Conservation (phyloP, 192 early-diverging fungal genomes). For the Backusella luteola region DNA sequence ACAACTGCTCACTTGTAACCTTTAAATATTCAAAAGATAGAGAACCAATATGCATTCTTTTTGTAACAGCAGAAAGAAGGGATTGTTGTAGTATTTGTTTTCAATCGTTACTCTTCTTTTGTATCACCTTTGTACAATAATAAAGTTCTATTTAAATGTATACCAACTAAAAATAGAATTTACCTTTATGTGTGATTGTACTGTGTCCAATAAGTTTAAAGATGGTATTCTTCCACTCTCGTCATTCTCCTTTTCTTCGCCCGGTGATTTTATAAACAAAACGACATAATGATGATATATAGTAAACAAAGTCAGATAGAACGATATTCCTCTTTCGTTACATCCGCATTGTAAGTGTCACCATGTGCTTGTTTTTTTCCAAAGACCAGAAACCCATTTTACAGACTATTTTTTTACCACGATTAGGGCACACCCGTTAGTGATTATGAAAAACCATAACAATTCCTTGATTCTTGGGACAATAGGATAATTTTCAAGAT, state of each 20-base stretch:
- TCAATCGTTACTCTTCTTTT: background rate
- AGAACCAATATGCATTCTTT: background rate
- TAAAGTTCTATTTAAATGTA: background rate
- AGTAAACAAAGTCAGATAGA: background rate
- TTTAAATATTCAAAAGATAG: background rate
- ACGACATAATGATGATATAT: background rate
- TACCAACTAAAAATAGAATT: slow-evolving; percentile 3
- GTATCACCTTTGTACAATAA: background rate
- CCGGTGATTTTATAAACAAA: background rate
- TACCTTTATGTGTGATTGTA: background rate
- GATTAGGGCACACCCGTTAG: background rate
- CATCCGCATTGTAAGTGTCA: background rate
- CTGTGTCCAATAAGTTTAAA: background rate
- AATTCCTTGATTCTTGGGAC: background rate
- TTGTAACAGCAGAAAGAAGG: background rate
- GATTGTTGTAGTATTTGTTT: background rate
- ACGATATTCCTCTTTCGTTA: background rate
- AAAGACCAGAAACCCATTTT: background rate
- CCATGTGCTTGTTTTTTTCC: background rate
- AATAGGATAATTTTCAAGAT: background rate
- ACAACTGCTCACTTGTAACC: background rate
- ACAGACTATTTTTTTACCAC: background rate
- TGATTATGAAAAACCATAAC: background rate
- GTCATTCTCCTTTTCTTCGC: background rate
- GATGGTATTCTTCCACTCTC: background rate